Conservation (phyloP, 176 grass and related monocot species). For the Alopecurus myosuroides region DNA sequence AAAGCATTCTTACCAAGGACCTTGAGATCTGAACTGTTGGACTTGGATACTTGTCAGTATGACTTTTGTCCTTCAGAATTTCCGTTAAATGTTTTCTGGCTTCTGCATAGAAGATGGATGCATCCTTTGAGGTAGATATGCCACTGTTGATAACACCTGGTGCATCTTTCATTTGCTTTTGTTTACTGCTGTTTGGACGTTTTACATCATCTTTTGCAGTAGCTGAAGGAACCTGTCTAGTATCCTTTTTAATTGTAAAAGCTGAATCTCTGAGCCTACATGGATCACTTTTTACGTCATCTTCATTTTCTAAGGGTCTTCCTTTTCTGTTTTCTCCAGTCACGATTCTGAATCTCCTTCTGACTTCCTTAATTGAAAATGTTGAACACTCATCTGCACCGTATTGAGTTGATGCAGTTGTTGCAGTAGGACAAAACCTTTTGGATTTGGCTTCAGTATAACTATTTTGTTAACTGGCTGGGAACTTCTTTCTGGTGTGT, state of each 20-base stretch:
- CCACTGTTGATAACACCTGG: neutral
- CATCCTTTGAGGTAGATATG: conserved; percentile 25
- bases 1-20: conserved; percentile 71
- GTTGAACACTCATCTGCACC: conserved; percentile 44
- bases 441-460: conserved; percentile 74
- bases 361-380: conserved; percentile 88
- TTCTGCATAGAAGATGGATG: conserved; percentile 63
- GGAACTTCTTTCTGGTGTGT: conserved; percentile 28
- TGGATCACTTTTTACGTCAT: conserved; percentile 26
- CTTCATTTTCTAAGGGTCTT: conserved; percentile 12
- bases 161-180: conserved; percentile 17
- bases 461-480: conserved; percentile 67
- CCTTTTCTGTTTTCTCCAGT: conserved; percentile 46
- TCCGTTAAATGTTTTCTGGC: conserved; percentile 85
- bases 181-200: neutral
- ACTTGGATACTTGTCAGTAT: conserved; percentile 25
- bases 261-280: conserved; percentile 18
- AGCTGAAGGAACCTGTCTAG: neutral
- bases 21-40: conserved; percentile 35
- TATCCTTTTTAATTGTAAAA: conserved; percentile 39
- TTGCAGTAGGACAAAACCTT: neutral
- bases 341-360: conserved; percentile 58
- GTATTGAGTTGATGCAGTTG: conserved; percentile 13
- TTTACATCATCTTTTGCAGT: neutral
- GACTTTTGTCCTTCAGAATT: conserved; percentile 47